These are phyloP conservation scores for Artomyces pyxidatus DNA, from an alignment of 768 basidiomycete genomes.

Conservation along the genomic window DNA sequence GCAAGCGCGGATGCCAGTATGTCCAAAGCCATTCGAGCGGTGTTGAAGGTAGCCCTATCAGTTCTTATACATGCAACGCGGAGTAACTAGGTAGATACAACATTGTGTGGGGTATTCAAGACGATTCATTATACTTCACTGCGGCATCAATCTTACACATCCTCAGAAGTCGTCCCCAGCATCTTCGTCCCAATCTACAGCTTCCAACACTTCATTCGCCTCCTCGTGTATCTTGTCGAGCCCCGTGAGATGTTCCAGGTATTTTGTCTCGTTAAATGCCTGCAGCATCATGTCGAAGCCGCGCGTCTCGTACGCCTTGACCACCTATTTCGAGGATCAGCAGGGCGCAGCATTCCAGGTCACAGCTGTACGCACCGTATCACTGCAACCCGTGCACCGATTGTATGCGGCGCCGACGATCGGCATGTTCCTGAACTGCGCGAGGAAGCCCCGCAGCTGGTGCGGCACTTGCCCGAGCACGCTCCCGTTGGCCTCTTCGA, in stretches of 20 bases:
- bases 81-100: too few relatives aligned
- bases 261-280: constrained; percentile 87
- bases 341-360: too few relatives aligned
- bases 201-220: constrained; percentile 41
- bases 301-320: constrained; percentile 72
- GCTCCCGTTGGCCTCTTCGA: constrained; percentile 26
- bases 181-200: constrained; percentile 42
- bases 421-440: constrained; percentile 76
- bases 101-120: too few relatives aligned
- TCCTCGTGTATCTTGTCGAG: constrained; percentile 47
- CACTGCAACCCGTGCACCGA: constrained; percentile 86
- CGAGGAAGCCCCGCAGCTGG: constrained; percentile 85
- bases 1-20: too few relatives aligned
- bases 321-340: constrained; percentile 56
- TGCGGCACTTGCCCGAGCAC: constrained; percentile 89
- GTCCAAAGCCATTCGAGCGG: too few relatives aligned
- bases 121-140: too few relatives aligned
- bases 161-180: constrained; percentile 27
- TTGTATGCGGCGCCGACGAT: constrained; percentile 84
- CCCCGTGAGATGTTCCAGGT: constrained; percentile 46
- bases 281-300: constrained; percentile 74
- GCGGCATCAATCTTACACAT: neutral
- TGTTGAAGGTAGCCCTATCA: too few relatives aligned
- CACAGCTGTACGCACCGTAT: too few relatives aligned
- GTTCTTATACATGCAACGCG: too few relatives aligned